Conservation (phyloP, 371 early-diverging fungal genomes). For the Mortierella sp. region DNA sequence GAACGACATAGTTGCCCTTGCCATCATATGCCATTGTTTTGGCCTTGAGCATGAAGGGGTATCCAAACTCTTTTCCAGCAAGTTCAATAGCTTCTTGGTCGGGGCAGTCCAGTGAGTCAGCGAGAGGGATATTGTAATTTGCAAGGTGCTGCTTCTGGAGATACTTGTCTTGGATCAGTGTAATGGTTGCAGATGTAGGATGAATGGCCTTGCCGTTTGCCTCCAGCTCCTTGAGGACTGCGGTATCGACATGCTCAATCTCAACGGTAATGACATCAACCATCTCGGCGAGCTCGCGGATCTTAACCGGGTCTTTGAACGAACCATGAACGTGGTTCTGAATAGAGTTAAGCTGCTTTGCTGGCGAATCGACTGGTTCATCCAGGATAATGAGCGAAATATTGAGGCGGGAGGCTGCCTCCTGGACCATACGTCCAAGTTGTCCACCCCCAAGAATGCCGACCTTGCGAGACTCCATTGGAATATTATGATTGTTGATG, state of each 20-base stretch:
- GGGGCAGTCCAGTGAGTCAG: constrained; percentile 75
- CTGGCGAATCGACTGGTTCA: constrained; percentile 79
- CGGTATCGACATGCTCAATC: constrained; percentile 95
- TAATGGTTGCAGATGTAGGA: constrained; percentile 86
- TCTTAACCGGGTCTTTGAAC: constrained; percentile 83
- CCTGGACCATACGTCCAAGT: constrained; percentile 96
- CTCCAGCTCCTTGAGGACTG: constrained; percentile 78
- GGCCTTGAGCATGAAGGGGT: constrained; percentile 95
- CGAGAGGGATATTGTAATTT: constrained; percentile 74
- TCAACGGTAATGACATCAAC: constrained; percentile 94
- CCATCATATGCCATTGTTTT: constrained; percentile 97
- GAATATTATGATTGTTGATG: too few relatives aligned
- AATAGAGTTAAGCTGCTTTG: constrained; percentile 85
- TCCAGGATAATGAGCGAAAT: constrained; percentile 88
- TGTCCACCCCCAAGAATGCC: constrained; percentile 92
- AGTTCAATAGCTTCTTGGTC: constrained; percentile 62
- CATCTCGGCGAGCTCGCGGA: constrained; percentile 77
- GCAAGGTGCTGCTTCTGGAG: constrained; percentile 85
- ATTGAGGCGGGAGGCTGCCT: constrained; percentile 93
- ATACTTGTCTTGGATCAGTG: constrained; percentile 95
- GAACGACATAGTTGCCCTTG: constrained; percentile 91
- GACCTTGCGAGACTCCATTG: constrained; percentile 70
- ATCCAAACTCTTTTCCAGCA: constrained; percentile 80
- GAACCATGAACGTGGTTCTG: constrained; percentile 81
- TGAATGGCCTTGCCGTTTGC: constrained; percentile 63